These are phyloP conservation scores for Trematosphaeria pertusa DNA, from an alignment of 2,329 filamentous ascomycete species.

Conservation along the genomic window DNA sequence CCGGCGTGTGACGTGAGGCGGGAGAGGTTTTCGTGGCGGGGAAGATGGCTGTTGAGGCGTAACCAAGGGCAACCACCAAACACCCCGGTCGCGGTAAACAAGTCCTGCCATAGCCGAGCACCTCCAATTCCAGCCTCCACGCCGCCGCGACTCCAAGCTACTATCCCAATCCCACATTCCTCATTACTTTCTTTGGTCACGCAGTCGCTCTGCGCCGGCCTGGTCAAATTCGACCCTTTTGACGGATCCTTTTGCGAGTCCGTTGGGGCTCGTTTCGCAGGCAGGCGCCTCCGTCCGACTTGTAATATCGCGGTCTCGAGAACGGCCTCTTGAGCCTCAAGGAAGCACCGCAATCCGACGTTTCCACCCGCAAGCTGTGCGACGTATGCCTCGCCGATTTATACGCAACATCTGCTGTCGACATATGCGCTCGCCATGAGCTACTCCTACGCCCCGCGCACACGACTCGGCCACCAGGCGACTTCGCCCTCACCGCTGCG, in stretches of 20 bases:
- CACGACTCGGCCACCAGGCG: conserved; percentile 48
- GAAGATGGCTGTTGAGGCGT: conserved; percentile 15
- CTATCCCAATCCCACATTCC: conserved; percentile 34
- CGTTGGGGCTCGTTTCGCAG: conserved; percentile 22
- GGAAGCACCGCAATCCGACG: conserved; percentile 18
- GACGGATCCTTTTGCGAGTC: conserved; percentile 17
- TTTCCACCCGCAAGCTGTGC: conserved; percentile 24
- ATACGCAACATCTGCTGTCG: conserved; percentile 15
- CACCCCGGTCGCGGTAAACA: conserved; percentile 32
- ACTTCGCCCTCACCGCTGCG: conserved; percentile 57
- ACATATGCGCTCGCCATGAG: conserved; percentile 43
- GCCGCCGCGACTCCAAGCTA: conserved; percentile 30
- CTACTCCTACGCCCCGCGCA: conserved; percentile 46
- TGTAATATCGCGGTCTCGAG: conserved; percentile 37
- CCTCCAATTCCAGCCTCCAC: conserved; percentile 33
- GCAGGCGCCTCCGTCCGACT: conserved; percentile 35
- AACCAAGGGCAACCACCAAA: conserved; percentile 25
- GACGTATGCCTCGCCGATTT: conserved; percentile 37
- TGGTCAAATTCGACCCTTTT: conserved; percentile 30
- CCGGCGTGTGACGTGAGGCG: conserved; percentile 13
- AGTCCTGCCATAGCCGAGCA: conserved; percentile 23
- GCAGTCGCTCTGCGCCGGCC: conserved; percentile 27
- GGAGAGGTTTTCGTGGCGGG: conserved; percentile 4
- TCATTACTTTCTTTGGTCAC: conserved; percentile 40
- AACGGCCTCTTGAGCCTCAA: conserved; percentile 34